Evolutionary conservation across 345 rosid genomes (phyloP), one percentile per base, ranked within the genome.

Genomic region (Eucalyptus rudis): DNA sequence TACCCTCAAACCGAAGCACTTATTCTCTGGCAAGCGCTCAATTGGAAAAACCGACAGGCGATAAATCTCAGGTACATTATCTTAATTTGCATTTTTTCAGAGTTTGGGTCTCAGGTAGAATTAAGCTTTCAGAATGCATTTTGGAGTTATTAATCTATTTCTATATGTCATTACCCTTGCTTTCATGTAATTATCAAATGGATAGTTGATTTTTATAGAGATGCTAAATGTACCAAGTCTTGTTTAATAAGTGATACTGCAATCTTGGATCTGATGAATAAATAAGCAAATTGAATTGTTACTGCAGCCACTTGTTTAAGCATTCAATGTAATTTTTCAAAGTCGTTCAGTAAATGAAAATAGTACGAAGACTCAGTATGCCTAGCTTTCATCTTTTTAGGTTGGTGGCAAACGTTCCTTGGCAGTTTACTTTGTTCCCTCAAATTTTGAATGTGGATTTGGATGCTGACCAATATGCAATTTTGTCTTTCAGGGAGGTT

Each of bases 21-120:
- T 95, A 90, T 95, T 91, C 91, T 94, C 97, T 54, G 96, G 97
- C 80, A 95, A 95, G 90, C 95, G 98, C 31, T 95, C 97, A 8
- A 94, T 64, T 88, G 98, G 99, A 51, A 96, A 97, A 89, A 96
- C 98, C 2, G 90, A 90, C 86, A 76, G 92, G 59, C 90, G 90
- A 54, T 89, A n/a, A 86, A 6, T 76, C 84, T 76, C 84, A 76
- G 84, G 84, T 76, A 40, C 84, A 40, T 20, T 76, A 22, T 40
- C 7, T 10, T 62, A 49, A 86, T 50, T 27, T 86, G 62, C 56
- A 31, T 17, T 50, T 45, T 36, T 76, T 20, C 84, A 5, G 84
- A 76, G 84, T 36, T 40, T 76, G 24, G 47, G 84, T 76, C 84
- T 76, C 47, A 76, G 27, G 29, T 76, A 36, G 47, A 40, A 76